Percentiles rank a stretch among this genome's conserved stretches.
Conservation (phyloP, 805 yeast species). For the Saturnispora silvae region DNA sequence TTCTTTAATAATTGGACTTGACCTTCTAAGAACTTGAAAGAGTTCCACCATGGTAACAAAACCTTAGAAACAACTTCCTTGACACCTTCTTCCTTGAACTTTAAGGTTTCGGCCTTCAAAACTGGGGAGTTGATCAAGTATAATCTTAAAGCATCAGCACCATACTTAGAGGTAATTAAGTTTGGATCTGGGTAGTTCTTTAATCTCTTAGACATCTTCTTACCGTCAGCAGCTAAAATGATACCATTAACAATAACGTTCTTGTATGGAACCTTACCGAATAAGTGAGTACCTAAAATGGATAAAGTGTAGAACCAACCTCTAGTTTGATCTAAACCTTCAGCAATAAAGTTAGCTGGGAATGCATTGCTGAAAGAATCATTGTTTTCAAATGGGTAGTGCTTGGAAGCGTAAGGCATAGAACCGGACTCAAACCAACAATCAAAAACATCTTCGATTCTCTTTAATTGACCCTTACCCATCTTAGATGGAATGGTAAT, state of each 20-base stretch:
- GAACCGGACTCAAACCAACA: conserved; percentile 99
- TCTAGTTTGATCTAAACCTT: conserved; percentile 98
- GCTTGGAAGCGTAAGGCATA: conserved; percentile 96
- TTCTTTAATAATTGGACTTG: conserved; percentile 80
- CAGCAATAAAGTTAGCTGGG: conserved; percentile 97
- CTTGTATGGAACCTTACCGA: conserved; percentile 85
- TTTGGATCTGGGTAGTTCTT: conserved; percentile 97
- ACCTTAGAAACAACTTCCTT: conserved; percentile 96
- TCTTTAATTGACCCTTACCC: conserved; percentile 79
- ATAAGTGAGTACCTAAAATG: conserved; percentile 89
- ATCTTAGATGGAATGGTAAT: conserved; percentile 85
- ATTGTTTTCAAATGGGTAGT: conserved; percentile 82
- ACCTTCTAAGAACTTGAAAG: conserved; percentile 92
- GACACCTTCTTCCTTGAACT: conserved; percentile 98
- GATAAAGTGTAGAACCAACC: conserved; percentile 99
- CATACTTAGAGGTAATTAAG: conserved; percentile 71
- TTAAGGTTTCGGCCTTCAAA: conserved; percentile 89
- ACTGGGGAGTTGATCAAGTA: conserved; percentile 97
- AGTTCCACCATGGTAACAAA: conserved; percentile 96
- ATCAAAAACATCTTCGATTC: conserved; percentile 97
- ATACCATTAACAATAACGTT: conserved; percentile 95
- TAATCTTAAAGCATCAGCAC: conserved; percentile 96
- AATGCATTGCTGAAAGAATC: conserved; percentile 61
- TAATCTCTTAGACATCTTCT: conserved; percentile 97
- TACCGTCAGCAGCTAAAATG: conserved; percentile 95